phyloP scores from a whole-genome alignment of 306 rosid genomes.

The peach (Prunus persica) region DNA sequence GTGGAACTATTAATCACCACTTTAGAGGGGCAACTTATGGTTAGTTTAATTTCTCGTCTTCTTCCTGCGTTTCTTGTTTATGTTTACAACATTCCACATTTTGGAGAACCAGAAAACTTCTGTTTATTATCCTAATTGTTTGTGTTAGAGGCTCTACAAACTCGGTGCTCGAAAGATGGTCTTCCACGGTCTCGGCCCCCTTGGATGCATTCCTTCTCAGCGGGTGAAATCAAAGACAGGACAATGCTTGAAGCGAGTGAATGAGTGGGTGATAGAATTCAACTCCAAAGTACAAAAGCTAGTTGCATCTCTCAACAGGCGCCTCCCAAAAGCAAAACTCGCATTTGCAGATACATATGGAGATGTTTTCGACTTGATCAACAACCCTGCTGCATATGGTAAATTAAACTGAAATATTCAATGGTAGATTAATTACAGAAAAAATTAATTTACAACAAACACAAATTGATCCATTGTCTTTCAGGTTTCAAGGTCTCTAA shows the following conservation, averaged over 20 bases:
- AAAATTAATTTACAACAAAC: not conserved
- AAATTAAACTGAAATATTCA: not conserved
- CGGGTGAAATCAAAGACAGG: slow-evolving; percentile 68
- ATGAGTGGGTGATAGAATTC: slow-evolving; percentile 41
- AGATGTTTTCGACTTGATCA: slow-evolving; percentile 52
- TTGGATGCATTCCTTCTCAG: slow-evolving; percentile 95
- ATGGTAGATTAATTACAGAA: not conserved
- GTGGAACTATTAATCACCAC: slow-evolving; percentile 48
- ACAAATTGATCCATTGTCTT: not conserved
- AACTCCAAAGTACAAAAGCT: slow-evolving; percentile 52
- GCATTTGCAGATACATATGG: slow-evolving; percentile 64
- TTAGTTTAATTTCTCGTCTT: slow-evolving; percentile 6
- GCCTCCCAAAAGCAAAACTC: slow-evolving; percentile 50
- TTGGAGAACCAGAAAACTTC: too few species aligned
- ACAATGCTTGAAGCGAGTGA: slow-evolving; percentile 62
- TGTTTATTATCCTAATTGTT: not conserved
- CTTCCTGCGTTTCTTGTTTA: too few species aligned
- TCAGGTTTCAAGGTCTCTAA: slow-evolving; percentile 81
- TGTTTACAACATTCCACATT: too few species aligned
- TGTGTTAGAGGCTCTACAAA: slow-evolving; percentile 51
- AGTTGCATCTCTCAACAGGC: slow-evolving; percentile 37
- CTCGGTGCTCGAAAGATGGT: slow-evolving; percentile 65
- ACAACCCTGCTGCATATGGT: slow-evolving; percentile 58
- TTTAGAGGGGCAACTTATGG: slow-evolving; percentile 53
- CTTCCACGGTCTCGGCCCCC: slow-evolving; percentile 70